Evolutionary conservation across 2,329 filamentous ascomycete species (phyloP).

Genomic region (Emergomyces africanus): DNA sequence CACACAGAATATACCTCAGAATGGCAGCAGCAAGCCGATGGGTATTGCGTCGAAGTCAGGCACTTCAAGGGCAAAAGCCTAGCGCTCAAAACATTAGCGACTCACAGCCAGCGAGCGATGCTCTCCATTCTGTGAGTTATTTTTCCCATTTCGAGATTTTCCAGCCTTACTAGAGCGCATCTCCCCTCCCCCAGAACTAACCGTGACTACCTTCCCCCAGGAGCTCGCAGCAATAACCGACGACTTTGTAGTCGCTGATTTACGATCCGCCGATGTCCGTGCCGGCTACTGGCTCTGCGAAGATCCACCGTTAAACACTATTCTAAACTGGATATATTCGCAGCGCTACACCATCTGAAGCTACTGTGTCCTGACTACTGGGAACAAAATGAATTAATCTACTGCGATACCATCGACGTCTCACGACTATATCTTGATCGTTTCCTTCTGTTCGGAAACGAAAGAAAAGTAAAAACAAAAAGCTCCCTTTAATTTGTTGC

Average conservation of each 20-base stretch:
- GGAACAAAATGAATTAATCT: not conserved
- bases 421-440: not conserved
- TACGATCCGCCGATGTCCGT: conserved; percentile 41
- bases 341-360: conserved; percentile 10
- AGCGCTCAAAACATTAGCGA: conserved; percentile 35
- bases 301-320: conserved; percentile 43
- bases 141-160: not conserved
- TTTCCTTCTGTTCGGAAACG: not conserved
- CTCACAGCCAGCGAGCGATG: conserved; percentile 37
- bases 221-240: conserved; percentile 47
- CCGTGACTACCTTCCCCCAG: conserved; percentile 22
- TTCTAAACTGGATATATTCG: conserved; percentile 33
- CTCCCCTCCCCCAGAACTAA: conserved; percentile 1
- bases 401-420: not conserved
- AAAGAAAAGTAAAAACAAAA: not conserved
- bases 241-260: conserved; percentile 41
- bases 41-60: conserved; percentile 40
- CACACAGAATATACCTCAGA: conserved; percentile 48
- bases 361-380: not conserved
- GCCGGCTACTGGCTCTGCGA: conserved; percentile 51
- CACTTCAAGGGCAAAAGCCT: conserved; percentile 39
- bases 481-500: not conserved
- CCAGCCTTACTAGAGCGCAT: not conserved
- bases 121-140: conserved; percentile 36
- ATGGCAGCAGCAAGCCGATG: conserved; percentile 47